Evolutionary conservation across 2,329 filamentous ascomycete genomes (phyloP), one percentile per base, ranked within the genome.

Genomic region (Colletotrichum cordylinicola): DNA sequence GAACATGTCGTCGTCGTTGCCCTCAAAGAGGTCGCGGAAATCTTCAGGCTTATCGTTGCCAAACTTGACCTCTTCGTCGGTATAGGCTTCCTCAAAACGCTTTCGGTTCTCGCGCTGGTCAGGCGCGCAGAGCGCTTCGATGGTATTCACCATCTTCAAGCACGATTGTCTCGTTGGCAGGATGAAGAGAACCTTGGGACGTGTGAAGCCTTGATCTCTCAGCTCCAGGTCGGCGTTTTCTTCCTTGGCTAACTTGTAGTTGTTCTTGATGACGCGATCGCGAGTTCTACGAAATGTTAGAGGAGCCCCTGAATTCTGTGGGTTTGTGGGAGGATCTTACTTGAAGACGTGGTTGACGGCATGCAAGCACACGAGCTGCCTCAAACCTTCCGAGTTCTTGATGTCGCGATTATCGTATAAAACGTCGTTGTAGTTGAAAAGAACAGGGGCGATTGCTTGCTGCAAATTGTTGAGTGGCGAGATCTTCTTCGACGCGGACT

Each of bases 1-100:
- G 86, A 98, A 99, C 91, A 98, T 97, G 85, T 99, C 97, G 82
- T 98, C 97, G 82, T 98, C 95, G 82, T 98, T 98, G 75, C 97
- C 97, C 77, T 93, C 93, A 81, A 99, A 99, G 0, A 98, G 89
- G 72, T 98, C 94, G 29, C 91, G 90, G 85, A 98, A 98, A 83
- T 98, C 97, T 4, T 93, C 93, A 0, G 97, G 94, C 81, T 95
- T 95, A 81, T 94, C 92, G 10, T 91, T 87, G 31, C 93, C 92
- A 79, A 95, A 93, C 52, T 91, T 91, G 75, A 93, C 90, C 27
- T 94, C 91, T 52, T 91, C 90, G 33, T 93, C 91, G 8, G 93
- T 89, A 84, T 96, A 99, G 2, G 91, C 91, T 72, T 98, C 96
- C 48, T 96, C 90, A 81, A 99, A 98, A 1, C 97, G 92, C 83